A percentile compares a stretch with the other conserved stretches of the same genome.
phyloP scores from a whole-genome alignment of 2,329 filamentous ascomycete genomes.

The Pseudogymnoascus sp. region DNA sequence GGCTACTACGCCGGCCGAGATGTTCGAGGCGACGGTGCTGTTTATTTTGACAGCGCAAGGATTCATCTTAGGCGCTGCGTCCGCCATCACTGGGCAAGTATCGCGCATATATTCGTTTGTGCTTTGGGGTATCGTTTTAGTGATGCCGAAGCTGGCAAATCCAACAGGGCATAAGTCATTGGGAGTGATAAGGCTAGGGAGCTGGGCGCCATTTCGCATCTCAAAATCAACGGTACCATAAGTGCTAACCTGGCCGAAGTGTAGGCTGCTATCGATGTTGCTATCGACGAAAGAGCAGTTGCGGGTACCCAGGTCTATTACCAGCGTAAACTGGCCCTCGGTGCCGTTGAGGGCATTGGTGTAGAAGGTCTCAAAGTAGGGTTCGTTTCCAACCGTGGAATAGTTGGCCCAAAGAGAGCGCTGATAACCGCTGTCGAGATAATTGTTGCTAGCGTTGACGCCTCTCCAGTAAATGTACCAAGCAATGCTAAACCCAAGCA shows the following conservation, averaged over 20 bases:
- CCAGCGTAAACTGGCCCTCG: background rate
- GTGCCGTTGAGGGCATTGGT: background rate
- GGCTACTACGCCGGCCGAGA: background rate
- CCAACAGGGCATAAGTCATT: background rate
- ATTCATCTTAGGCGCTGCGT: background rate
- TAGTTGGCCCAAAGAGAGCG: background rate
- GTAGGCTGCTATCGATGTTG: background rate
- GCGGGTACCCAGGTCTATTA: background rate
- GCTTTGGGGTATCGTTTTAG: background rate
- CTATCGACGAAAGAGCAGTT: background rate
- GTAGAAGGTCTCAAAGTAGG: background rate
- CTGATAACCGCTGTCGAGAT: background rate
- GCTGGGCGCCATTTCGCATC: background rate
- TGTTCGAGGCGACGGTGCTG: background rate
- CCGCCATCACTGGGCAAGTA: background rate
- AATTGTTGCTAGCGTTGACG: background rate
- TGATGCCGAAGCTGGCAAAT: background rate
- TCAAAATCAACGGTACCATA: background rate
- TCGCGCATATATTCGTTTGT: background rate
- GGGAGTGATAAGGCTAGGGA: background rate
- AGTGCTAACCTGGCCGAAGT: background rate
- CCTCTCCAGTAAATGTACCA: background rate
- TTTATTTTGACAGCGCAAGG: background rate
- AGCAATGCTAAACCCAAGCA: background rate
- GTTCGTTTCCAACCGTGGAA: background rate